phyloP scores from a whole-genome alignment of 768 basidiomycete species.

The Lentinula edodes region DNA sequence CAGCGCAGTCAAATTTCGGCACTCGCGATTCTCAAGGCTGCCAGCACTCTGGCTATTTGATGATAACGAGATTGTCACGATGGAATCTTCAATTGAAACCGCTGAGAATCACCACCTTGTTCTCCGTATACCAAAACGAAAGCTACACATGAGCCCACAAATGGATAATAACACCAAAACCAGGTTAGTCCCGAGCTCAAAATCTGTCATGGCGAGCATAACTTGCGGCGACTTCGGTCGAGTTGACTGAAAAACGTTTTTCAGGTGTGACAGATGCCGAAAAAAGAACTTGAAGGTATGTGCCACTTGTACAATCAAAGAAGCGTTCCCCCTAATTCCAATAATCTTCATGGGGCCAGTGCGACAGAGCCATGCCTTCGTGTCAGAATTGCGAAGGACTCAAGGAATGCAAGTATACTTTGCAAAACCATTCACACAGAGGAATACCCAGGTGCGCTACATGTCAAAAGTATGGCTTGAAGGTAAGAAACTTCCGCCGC shows the following conservation, averaged over 20 bases:
- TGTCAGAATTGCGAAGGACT: conserved; percentile 2
- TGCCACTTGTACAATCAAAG: conserved; percentile 3
- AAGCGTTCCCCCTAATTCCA: background rate
- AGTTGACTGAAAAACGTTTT: background rate
- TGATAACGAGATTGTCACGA: conserved; percentile 7
- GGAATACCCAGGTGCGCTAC: conserved; percentile 5
- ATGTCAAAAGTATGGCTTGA: conserved; percentile 4
- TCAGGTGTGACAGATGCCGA: conserved; percentile 6
- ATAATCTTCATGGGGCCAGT: background rate
- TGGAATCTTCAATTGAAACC: conserved; percentile 5
- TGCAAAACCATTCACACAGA: conserved; percentile 3
- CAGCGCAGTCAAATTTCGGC: background rate
- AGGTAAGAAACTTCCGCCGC: background rate
- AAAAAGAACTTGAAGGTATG: conserved; percentile 6
- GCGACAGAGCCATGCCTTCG: conserved; percentile 5
- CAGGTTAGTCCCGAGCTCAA: background rate
- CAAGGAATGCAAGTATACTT: conserved; percentile 4
- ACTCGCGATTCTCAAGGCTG: background rate
- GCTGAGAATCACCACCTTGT: conserved; percentile 5
- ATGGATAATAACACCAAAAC: background rate
- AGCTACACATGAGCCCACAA: background rate
- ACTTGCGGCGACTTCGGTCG: background rate
- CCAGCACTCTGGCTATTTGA: conserved; percentile 1
- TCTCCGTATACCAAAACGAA: conserved; percentile 5
- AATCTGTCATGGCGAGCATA: background rate